Conservation (phyloP, 257 asterid genomes). For the Oldenlandia corymbosa region DNA sequence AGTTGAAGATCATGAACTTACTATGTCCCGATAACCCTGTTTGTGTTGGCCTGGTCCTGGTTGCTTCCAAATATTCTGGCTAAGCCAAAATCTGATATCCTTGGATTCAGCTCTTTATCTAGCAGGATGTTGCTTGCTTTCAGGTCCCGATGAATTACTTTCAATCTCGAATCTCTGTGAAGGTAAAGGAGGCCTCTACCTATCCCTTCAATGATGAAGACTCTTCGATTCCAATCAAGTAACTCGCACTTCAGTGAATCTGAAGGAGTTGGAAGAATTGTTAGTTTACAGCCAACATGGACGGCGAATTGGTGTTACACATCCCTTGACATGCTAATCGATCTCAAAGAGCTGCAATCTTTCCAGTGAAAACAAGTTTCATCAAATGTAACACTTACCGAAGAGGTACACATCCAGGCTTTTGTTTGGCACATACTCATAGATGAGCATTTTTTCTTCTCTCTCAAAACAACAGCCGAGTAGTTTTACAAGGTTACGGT, state of each 20-base stretch:
- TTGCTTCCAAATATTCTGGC: conserved; percentile 49
- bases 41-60: conserved; percentile 51
- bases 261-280: background rate
- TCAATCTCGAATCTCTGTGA: conserved; percentile 56
- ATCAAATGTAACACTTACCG: conserved; percentile 15
- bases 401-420: conserved; percentile 18
- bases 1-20: conserved; percentile 27
- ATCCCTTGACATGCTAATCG: too few species aligned
- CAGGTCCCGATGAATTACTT: conserved; percentile 58
- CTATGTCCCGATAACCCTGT: conserved; percentile 62
- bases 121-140: conserved; percentile 51
- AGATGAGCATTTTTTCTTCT: conserved; percentile 45
- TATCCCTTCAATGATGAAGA: conserved; percentile 45
- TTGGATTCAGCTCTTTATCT: conserved; percentile 49
- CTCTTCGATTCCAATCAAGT: conserved; percentile 47
- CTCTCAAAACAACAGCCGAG: conserved; percentile 44
- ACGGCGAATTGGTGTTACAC: background rate
- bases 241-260: conserved; percentile 17
- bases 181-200: conserved; percentile 65
- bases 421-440: conserved; percentile 61
- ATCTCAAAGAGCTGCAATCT: background rate
- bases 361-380: background rate
- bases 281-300: background rate
- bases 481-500: conserved; percentile 49
- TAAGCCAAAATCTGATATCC: conserved; percentile 63